Base-by-base conservation (phyloP, 306 rosid species). In the Calophaca sinica region DNA sequence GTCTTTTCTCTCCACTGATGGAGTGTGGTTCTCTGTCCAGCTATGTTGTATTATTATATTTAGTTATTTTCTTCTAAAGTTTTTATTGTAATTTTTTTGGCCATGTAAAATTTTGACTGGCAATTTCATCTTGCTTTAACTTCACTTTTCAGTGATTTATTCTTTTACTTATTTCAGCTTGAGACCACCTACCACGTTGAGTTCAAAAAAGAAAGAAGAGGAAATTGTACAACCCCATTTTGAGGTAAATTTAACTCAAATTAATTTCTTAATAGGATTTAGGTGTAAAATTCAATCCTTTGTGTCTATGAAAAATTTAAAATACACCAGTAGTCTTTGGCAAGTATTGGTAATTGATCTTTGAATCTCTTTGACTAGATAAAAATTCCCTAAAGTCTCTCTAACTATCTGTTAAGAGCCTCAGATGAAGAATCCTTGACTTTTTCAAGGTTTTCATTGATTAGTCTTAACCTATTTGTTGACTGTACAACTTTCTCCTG, bases 171-270 rank as follows among this genome's bases (percentile, higher is more conserved):
- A 62, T 86, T 74, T 81, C 77, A 94, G 98, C 79, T 84, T 94
- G 86, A 88, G 84, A 78, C 83, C 88, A 60, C 76, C 90, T 32
- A 64, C 77, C 13, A 5, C 42, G 1, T 46, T 62, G 51, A 57
- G 68, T 81, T 82, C 80, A 28, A 91, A 82, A 83, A 87, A 62
- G 88, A 94, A 69, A 81, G 88, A 73, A 70, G 96, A 89, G 81
- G 92, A 67, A 62, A 60, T 42, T 81, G 64, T 54, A 20, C 90
- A 82, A 38, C 86, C 59, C n/a, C 77, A 74, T 51, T 45, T 36
- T 2, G 94, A 94, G 97, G 98, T 91, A 83, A 86, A 7, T 44
- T 10, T 35, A 46, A 35, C 38, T 74, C 33, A 4, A 45, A 38
- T 39, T 64, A 31, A 9, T 81, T 63, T 62, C 58, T 69, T 74